These are phyloP conservation scores for Arachnopeziza araneosa DNA, from an alignment of 2,329 filamentous ascomycete genomes.

Conservation along the genomic window DNA sequence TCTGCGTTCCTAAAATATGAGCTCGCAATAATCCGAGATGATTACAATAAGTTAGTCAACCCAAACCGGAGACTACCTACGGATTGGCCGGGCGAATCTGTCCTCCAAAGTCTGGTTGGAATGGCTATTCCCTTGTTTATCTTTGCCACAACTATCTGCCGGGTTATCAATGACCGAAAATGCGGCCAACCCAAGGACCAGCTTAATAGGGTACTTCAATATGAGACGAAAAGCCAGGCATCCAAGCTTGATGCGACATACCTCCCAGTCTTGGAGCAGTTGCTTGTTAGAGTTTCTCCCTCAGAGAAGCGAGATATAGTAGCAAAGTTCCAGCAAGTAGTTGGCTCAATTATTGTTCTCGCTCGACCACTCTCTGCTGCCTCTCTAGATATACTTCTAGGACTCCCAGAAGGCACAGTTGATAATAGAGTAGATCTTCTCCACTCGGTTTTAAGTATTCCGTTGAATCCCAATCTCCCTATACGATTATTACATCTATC, in stretches of 20 bases:
- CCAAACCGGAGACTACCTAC: neutral
- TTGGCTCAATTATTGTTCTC: conserved; percentile 18
- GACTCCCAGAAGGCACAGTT: conserved; percentile 14
- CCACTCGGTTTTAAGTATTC: conserved; percentile 33
- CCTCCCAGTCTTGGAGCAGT: conserved; percentile 18
- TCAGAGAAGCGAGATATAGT: conserved; percentile 14
- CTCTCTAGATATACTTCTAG: conserved; percentile 28
- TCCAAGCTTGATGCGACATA: conserved; percentile 24
- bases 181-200: conserved; percentile 21
- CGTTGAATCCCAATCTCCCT: conserved; percentile 17
- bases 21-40: conserved; percentile 3
- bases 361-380: conserved; percentile 27
- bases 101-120: conserved; percentile 15
- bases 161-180: conserved; percentile 18
- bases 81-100: conserved; percentile 9
- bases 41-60: conserved; percentile 1
- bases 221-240: conserved; percentile 11
- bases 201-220: conserved; percentile 23
- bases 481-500: conserved; percentile 33
- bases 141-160: conserved; percentile 26
- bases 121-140: conserved; percentile 33
- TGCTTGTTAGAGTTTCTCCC: conserved; percentile 4
- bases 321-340: conserved; percentile 23
- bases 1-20: conserved; percentile 10
- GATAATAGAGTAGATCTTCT: conserved; percentile 25